Percentiles rank a stretch among this genome's conserved stretches.
phyloP scores from a whole-genome alignment of 2,329 filamentous ascomycete species.

The Didymella arachidicola region DNA sequence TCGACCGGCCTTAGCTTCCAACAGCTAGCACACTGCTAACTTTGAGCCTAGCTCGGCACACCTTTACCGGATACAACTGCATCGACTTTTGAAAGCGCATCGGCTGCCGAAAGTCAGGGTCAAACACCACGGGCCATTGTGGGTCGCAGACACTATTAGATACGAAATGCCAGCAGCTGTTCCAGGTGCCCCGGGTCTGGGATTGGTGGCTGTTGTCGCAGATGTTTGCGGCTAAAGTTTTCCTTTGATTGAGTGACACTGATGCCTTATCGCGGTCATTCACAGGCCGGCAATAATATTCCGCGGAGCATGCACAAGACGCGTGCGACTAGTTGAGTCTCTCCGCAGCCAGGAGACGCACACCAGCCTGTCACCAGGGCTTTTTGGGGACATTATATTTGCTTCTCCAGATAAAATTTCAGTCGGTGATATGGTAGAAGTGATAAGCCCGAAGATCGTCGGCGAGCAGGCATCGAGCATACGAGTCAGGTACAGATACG shows the following conservation, averaged over 20 bases:
- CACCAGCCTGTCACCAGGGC: background rate
- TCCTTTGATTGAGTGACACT: background rate
- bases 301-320: background rate
- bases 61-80: background rate
- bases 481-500: conserved; percentile 11
- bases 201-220: conserved; percentile 3
- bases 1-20: background rate
- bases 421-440: background rate
- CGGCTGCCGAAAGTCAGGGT: background rate
- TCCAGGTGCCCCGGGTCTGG: background rate
- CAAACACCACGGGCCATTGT: conserved; percentile 3
- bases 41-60: background rate
- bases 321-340: background rate
- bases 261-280: conserved; percentile 6
- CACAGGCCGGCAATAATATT: conserved; percentile 7
- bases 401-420: background rate
- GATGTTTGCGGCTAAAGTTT: conserved; percentile 2
- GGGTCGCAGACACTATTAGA: background rate
- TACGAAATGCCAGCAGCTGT: background rate
- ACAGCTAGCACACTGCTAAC: background rate
- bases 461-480: background rate
- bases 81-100: conserved; percentile 18
- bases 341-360: background rate
- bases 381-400: background rate
- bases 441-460: conserved; percentile 8